Base-by-base conservation (phyloP, 768 basidiomycete species). In the Sporobolomyces phaffii region DNA sequence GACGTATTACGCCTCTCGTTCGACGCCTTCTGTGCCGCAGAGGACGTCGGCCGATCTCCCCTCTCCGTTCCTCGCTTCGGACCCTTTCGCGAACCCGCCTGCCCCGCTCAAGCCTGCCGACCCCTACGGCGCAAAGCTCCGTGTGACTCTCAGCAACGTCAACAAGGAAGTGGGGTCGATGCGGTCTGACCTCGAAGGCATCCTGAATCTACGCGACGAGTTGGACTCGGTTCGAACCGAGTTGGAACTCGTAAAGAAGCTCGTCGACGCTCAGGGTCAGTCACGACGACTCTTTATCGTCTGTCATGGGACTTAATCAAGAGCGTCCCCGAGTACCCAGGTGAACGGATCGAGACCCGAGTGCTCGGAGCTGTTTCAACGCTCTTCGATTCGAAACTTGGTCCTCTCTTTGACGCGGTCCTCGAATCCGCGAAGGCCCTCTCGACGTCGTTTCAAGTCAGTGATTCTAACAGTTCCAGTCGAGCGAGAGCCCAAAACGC, bases 101-200 rank as follows among this genome's bases (percentile, higher is more conserved):
- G 9, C 52, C 28, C 38, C 40, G 20, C 24, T 38, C 18, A 33
- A 58, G 22, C 59, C 41, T 36, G 31, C 65, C 28, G 36, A 48
- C 36, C 44, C 24, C 43, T 49, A 48, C 48, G 11, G 59, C 52
- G 29, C 44, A 2, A 36, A 41, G 60, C 65, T 62, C 31, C 31
- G 33, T 10, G 47, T 43, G 28, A 45, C 52, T 2, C 52, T 67
- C 2, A 41, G 58, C n/a, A 40, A 44, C 18, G 49, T 67, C 65
- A 61, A 57, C 33, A 54, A 36, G 28, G 65, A 67, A 34, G 28
- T 62, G 14, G 52, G 41, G 1, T 53, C 29, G 3, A 34, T 48
- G 29, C 22, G 60, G 38, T 22, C 15, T 20, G 52, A 48, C 28
- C 24, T 67, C 29, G 54, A 38, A 1, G 60, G 60, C 11, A 41